Conservation (phyloP, 371 early-diverging fungal species). For the Mortierella sp. region DNA sequence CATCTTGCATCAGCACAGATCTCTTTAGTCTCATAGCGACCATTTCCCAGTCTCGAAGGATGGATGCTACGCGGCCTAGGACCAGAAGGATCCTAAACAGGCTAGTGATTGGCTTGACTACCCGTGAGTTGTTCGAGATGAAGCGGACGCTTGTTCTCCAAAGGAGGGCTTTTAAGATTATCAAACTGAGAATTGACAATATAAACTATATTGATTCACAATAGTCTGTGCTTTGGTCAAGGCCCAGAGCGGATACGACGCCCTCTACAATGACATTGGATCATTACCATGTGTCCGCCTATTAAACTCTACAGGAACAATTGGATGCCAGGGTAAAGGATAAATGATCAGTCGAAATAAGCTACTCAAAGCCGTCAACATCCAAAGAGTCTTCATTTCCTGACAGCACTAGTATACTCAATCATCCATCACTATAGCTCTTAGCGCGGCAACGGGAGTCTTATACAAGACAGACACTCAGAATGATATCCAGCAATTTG, state of each 20-base stretch:
- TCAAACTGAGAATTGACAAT: neutral
- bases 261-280: conserved; percentile 65
- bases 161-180: too few relatives aligned
- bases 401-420: neutral
- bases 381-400: too few relatives aligned
- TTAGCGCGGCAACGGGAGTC: conserved; percentile 61
- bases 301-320: conserved; percentile 65
- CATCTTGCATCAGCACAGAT: neutral
- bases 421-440: conserved; percentile 22
- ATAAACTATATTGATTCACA: neutral
- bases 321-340: conserved; percentile 72
- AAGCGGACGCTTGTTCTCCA: neutral
- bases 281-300: conserved; percentile 74
- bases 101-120: conserved; percentile 30
- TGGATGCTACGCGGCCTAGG: conserved; percentile 19
- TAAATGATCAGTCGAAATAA: too few relatives aligned
- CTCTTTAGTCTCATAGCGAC: neutral
- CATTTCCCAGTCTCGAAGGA: neutral
- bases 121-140: conserved; percentile 19
- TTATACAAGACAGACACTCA: conserved; percentile 67
- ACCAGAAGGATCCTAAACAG: conserved; percentile 22
- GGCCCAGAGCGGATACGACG: conserved; percentile 59
- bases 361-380: too few relatives aligned
- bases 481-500: conserved; percentile 66
- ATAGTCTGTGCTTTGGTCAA: conserved; percentile 26